These are phyloP conservation scores for Bruguiera hainesii DNA, from an alignment of 441 rosid genomes.

Conservation along the genomic window DNA sequence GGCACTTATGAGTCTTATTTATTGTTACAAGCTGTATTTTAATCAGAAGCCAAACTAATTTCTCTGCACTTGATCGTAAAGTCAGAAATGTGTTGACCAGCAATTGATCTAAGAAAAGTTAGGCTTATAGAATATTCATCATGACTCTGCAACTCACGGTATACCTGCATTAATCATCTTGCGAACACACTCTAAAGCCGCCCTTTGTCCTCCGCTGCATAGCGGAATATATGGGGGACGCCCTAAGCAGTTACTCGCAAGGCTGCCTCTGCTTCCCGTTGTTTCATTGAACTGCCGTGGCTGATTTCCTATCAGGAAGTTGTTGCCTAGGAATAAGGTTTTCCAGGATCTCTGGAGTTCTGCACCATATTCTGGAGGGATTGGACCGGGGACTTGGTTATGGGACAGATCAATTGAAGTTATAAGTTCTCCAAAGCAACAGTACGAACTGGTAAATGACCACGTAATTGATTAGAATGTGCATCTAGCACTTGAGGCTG, in stretches of 20 bases:
- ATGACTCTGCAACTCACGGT: not conserved
- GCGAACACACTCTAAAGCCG: conserved; percentile 36
- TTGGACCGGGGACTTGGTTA: conserved; percentile 38
- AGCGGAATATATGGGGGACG: conserved; percentile 30
- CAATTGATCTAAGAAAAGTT: not conserved
- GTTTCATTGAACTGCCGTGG: conserved; percentile 32
- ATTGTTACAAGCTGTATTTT: not conserved
- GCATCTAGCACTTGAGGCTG: conserved; percentile 43
- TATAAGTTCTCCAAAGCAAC: conserved; percentile 15
- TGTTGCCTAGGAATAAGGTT: conserved; percentile 44
- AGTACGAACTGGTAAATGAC: conserved; percentile 36
- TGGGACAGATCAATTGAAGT: conserved; percentile 37
- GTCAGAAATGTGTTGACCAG: not conserved
- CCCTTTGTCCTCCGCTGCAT: conserved; percentile 48
- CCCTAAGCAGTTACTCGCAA: conserved; percentile 47
- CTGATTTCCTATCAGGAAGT: conserved; percentile 45
- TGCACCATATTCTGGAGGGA: conserved; percentile 38
- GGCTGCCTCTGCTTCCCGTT: conserved; percentile 38
- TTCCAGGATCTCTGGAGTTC: conserved; percentile 47
- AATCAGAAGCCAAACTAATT: not conserved
- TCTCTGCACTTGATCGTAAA: not conserved
- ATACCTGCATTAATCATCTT: not conserved
- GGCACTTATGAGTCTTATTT: not conserved
- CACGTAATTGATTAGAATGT: conserved; percentile 41
- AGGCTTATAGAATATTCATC: not conserved